Evolutionary conservation across 495 filamentous ascomycete genomes (phyloP), one percentile per base, ranked within the genome.

Genomic region (Hypoxylon rickii): DNA sequence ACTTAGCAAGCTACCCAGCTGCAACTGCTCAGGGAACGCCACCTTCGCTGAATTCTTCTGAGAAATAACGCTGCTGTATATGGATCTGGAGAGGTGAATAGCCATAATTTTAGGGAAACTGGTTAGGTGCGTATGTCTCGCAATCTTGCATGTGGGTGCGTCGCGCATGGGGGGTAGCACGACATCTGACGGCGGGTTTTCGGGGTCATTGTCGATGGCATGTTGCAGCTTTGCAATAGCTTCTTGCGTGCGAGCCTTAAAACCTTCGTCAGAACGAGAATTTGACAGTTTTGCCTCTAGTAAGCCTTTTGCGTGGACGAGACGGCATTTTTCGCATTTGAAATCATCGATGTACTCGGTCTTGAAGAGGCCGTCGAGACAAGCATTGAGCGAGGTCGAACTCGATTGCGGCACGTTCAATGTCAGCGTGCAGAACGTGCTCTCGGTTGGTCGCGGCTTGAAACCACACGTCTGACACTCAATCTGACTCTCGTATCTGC

Each of bases 301-400:
- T 12, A 70, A 38, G 1, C 58, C 55, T 45, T 66, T 65, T 1
- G 92, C 91, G 72, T 96, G 87, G 38, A 88, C 68, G n/a, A 98
- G 78, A 8, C 89, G 87, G 54, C 94, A 98, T 62, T 84, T 88
- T 52, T 97, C 94, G 69, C 94, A 99, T 40, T 87, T 88, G 73
- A 93, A 99, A 66, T 96, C 94, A 44, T 99, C 95, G 44, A 99
- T 96, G 65, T 89, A 87, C 64, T 99, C 94, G 0, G 87, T 90
- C 68, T 96, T 97, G 56, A 99, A 85, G 70, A 97, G 84, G 13
- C 88, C 88, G 70, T 99, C 94, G 51, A 97, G 92, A 67, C 95
- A 97, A 3, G 73, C 63, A 41, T 69, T 78, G 18, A 83, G 63
- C 10, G 74, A 76, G 11, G 76, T 79, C 6, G 78, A 70, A 15